Conservation (phyloP, 2,329 filamentous ascomycete genomes). For the Monosporascus cannonballus region DNA sequence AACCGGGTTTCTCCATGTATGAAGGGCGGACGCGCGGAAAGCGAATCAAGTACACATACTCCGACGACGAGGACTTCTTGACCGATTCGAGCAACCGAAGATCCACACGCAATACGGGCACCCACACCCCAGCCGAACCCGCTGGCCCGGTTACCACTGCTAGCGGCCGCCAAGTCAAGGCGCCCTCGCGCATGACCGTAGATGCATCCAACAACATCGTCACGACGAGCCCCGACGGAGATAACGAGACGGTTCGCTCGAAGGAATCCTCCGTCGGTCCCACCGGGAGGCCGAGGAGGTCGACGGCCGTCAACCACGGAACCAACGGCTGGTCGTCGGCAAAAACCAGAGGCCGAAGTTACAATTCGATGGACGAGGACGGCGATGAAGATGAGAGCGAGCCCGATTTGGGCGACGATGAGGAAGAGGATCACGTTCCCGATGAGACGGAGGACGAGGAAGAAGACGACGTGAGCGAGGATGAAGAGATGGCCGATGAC, state of each 20-base stretch:
- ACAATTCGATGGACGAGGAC: constrained; percentile 47
- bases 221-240: constrained; percentile 32
- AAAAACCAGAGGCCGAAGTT: constrained; percentile 40
- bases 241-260: constrained; percentile 26
- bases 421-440: constrained; percentile 62
- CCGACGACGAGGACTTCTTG: constrained; percentile 72
- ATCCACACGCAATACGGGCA: constrained; percentile 68
- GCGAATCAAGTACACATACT: constrained; percentile 93
- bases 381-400: constrained; percentile 67
- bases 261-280: constrained; percentile 35
- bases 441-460: constrained; percentile 53
- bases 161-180: constrained; percentile 78
- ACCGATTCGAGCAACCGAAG: constrained; percentile 61
- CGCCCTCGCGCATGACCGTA: constrained; percentile 60
- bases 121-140: constrained; percentile 66
- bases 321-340: constrained; percentile 41
- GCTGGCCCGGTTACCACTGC: constrained; percentile 63
- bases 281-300: constrained; percentile 44
- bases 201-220: constrained; percentile 44
- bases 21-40: constrained; percentile 95
- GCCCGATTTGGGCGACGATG: constrained; percentile 68
- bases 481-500: constrained; percentile 49
- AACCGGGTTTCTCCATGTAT: constrained; percentile 87
- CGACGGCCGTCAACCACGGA: constrained; percentile 42
- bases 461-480: constrained; percentile 52